These are phyloP conservation scores for Termitomyces sp. DNA, from an alignment of 768 basidiomycete species.

Conservation along the genomic window DNA sequence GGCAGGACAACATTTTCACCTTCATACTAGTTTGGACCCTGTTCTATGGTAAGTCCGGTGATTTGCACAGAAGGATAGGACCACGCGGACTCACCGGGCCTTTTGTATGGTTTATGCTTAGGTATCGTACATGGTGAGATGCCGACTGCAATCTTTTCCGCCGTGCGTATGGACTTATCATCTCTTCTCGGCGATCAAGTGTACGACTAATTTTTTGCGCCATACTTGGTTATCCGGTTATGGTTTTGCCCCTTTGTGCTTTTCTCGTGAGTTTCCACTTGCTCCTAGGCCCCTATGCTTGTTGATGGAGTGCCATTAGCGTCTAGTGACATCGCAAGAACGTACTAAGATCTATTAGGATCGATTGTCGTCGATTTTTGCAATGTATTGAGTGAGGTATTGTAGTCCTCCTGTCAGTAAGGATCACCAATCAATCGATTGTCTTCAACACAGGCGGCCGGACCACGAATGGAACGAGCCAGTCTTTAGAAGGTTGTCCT, in stretches of 20 bases:
- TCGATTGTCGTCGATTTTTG: neutral
- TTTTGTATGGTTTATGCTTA: conserved; percentile 11
- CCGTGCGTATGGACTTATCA: conserved; percentile 1
- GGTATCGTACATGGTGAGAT: conserved; percentile 46
- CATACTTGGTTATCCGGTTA: neutral
- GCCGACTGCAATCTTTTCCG: neutral
- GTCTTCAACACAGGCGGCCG: neutral
- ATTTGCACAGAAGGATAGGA: neutral
- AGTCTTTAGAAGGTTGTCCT: neutral
- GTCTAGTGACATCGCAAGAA: neutral
- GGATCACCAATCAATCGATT: conserved; percentile 7
- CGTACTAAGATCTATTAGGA: neutral
- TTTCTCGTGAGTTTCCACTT: conserved; percentile 1
- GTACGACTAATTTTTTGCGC: conserved; percentile 15
- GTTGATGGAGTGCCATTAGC: conserved; percentile 1
- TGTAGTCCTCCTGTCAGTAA: conserved; percentile 7
- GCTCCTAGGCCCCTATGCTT: neutral
- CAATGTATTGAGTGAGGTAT: neutral
- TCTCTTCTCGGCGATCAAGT: conserved; percentile 13
- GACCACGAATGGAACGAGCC: conserved; percentile 1
- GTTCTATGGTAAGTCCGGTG: conserved; percentile 66
- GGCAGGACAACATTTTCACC: conserved; percentile 86
- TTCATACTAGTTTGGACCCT: conserved; percentile 93
- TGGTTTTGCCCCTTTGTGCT: neutral
- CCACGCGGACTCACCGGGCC: neutral